Percentiles rank a stretch among this genome's conserved stretches.
phyloP scores from a whole-genome alignment of 495 filamentous ascomycete genomes.

The Usnea hakonensis region DNA sequence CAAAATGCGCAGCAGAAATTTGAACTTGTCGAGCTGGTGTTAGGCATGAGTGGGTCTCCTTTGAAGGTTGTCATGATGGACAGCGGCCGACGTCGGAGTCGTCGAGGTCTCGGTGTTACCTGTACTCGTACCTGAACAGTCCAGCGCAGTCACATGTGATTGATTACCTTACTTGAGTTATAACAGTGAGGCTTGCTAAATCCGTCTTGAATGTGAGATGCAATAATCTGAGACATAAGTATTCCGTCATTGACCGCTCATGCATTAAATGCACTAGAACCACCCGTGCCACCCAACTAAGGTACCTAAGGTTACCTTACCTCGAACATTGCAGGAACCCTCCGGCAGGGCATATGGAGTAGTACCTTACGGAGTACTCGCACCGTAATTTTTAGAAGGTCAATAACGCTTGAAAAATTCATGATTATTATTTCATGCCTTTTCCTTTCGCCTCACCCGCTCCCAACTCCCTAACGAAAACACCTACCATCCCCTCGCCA shows the following conservation, averaged over 20 bases:
- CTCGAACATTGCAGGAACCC: constrained; percentile 6
- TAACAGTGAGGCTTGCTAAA: neutral
- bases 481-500: constrained; percentile 58
- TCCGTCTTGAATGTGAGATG: neutral
- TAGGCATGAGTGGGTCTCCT: neutral
- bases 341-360: neutral
- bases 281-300: neutral
- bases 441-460: constrained; percentile 89
- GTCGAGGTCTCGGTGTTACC: neutral
- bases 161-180: too few species aligned
- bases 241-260: neutral
- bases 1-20: neutral
- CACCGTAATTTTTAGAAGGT: neutral
- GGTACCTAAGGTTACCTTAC: neutral
- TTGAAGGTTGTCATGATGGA: neutral
- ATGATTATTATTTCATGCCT: constrained; percentile 50
- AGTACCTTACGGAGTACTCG: too few species aligned
- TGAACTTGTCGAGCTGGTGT: neutral
- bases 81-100: neutral
- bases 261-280: neutral
- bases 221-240: neutral
- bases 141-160: neutral
- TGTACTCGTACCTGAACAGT: neutral
- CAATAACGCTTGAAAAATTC: neutral
- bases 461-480: constrained; percentile 73